Percentiles rank a stretch among this genome's conserved stretches.
These are phyloP conservation scores for Allium fistulosum DNA, from an alignment of 106 monocot species.

Conservation along the genomic window DNA sequence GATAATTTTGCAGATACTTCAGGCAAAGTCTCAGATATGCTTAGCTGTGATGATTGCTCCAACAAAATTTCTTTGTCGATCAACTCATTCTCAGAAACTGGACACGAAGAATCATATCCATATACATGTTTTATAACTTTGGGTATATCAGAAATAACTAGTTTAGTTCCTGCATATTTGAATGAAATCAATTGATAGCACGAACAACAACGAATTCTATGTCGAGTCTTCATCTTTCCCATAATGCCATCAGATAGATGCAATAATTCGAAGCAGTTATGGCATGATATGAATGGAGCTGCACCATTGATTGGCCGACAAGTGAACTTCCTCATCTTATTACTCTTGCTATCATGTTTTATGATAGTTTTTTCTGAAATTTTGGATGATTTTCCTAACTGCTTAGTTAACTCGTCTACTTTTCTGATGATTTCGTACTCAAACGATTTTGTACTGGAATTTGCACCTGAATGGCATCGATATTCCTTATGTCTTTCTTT, in stretches of 20 bases:
- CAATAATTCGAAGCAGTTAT: constrained; percentile 69
- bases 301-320: constrained; percentile 64
- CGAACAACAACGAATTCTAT: constrained; percentile 67
- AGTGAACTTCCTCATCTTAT: constrained; percentile 20
- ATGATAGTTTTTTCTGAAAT: constrained; percentile 31
- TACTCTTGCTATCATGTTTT: constrained; percentile 23
- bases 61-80: constrained; percentile 43
- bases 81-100: constrained; percentile 26
- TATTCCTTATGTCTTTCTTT: constrained; percentile 10
- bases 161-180: constrained; percentile 46
- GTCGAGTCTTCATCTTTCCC: constrained; percentile 19
- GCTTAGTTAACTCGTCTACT: constrained; percentile 87
- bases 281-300: constrained; percentile 79
- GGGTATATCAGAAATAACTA: constrained; percentile 22
- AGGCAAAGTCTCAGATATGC: constrained; percentile 38
- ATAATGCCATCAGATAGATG: constrained; percentile 47
- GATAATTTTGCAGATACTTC: constrained; percentile 24
- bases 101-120: constrained; percentile 39
- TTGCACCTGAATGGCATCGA: constrained; percentile 36
- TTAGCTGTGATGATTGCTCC: constrained; percentile 31
- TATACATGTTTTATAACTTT: constrained; percentile 32
- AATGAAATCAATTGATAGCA: constrained; percentile 64
- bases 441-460: constrained; percentile 53
- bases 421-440: constrained; percentile 48
- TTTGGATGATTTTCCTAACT: constrained; percentile 64